Conservation (phyloP, 495 filamentous ascomycete species). For the Neurospora tetrasperma region DNA sequence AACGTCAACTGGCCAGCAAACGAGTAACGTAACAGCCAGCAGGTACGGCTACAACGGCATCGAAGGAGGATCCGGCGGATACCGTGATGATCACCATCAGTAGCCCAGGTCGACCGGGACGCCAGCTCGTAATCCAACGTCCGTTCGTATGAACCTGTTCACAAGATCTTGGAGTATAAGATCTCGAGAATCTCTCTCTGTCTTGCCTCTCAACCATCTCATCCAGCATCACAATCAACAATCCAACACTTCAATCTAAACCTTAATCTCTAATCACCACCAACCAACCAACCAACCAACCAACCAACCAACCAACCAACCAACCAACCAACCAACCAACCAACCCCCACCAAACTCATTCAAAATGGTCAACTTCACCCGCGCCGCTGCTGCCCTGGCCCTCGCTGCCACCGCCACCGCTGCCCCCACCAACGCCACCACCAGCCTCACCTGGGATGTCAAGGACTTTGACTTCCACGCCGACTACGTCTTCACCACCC, state of each 20-base stretch:
- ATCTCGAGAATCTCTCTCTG: background rate
- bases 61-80: background rate
- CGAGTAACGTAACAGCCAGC: background rate
- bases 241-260: background rate
- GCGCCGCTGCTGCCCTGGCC: background rate
- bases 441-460: constrained; percentile 2
- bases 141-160: background rate
- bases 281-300: background rate
- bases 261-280: background rate
- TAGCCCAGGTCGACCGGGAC: background rate
- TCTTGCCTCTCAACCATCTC: background rate
- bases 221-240: background rate
- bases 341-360: background rate
- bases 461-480: constrained; percentile 7
- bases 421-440: background rate
- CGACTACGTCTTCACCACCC: constrained; percentile 6
- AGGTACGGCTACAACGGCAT: background rate
- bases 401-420: background rate
- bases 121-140: background rate
- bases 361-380: background rate
- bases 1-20: background rate
- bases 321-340: background rate
- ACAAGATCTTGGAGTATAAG: background rate
- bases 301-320: background rate
- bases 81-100: background rate